Evolutionary conservation across 495 filamentous ascomycete genomes (phyloP), one percentile per base, ranked within the genome.

Genomic region (Hypoxylon crocopeplum): DNA sequence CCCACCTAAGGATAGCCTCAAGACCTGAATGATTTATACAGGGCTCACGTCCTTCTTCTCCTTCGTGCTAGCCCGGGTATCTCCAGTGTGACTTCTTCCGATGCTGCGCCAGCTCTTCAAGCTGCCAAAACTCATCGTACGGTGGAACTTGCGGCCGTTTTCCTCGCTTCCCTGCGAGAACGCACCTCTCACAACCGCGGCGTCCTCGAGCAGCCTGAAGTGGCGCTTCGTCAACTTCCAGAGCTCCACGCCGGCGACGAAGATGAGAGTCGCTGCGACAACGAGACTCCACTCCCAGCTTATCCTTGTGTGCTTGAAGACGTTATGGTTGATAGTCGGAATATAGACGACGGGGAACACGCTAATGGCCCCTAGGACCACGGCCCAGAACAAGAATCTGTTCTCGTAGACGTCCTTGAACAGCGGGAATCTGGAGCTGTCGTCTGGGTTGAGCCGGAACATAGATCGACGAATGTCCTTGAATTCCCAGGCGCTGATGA

Each of bases 271-370:
- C 48, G 85, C 84, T 13, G 77, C 86, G 44, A 86, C 62, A 0
- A 82, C 83, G 3, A 87, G 49, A 15, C 76, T 83, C 88, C 89
- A 91, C 68, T 91, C 88, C 89, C 88, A 91, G 48, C 65, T 79
- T 41, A 92, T 90, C 16, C 77, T 74, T n/a, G 73, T 79, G 67
- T 92, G 89, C 70, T 89, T 90, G 79, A 92, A 92, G 2, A 92
- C 87, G 7, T 77, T 67, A 1, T 68, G 76, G 70, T 91, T 91
- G 20, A 92, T 70, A 12, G 77, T 80, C 0, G 89, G 89, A 25
- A 92, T 87, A 63, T 92, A 91, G 0, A 92, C 82, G 3, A 86
- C 82, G 0, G 88, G 87, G 62, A 91, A 91, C 3, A 89, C 83
- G 59, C 82, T 81, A 15, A 89, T 32, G 36, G 83, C 84, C 6